Conservation (phyloP, 2,329 filamentous ascomycete genomes). For the Lasiodiplodia sp. region DNA sequence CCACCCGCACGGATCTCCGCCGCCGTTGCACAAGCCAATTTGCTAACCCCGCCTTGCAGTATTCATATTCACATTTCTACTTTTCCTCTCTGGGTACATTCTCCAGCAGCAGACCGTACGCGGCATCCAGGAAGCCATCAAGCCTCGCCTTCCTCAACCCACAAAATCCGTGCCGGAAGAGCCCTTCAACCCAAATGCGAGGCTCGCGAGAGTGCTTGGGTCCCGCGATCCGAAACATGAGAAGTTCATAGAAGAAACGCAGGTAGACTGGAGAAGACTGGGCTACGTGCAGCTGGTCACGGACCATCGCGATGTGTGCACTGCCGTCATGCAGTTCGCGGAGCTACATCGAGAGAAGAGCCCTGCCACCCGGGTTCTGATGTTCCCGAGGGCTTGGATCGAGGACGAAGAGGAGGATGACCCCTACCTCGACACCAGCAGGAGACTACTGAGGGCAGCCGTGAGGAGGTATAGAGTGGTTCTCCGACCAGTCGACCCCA, state of each 20-base stretch:
- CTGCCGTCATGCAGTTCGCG: slow-evolving; percentile 57
- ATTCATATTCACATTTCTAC: slow-evolving; percentile 76
- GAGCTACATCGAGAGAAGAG: slow-evolving; percentile 55
- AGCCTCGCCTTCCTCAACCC: slow-evolving; percentile 56
- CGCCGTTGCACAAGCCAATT: slow-evolving; percentile 9
- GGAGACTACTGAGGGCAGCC: slow-evolving; percentile 53
- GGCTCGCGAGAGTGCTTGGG: slow-evolving; percentile 21
- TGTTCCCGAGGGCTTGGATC: slow-evolving; percentile 53
- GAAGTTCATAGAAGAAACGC: slow-evolving; percentile 33
- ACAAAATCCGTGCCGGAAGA: slow-evolving; percentile 42
- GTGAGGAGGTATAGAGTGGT: slow-evolving; percentile 55
- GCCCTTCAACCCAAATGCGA: slow-evolving; percentile 23
- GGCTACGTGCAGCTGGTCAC: slow-evolving; percentile 57
- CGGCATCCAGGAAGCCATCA: slow-evolving; percentile 77
- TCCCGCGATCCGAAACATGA: slow-evolving; percentile 32
- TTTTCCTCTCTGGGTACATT: slow-evolving; percentile 87
- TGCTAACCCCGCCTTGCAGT: slow-evolving; percentile 53
- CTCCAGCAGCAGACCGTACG: slow-evolving; percentile 86
- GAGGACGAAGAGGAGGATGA: slow-evolving; percentile 47
- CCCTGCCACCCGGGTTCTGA: slow-evolving; percentile 53
- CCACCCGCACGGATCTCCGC: not conserved
- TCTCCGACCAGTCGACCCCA: slow-evolving; percentile 52
- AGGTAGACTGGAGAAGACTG: slow-evolving; percentile 54
- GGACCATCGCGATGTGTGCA: slow-evolving; percentile 56
- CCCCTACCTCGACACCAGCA: slow-evolving; percentile 53